These are phyloP conservation scores for Hanseniaspora lachancei DNA, from an alignment of 805 yeast genomes.

Conservation along the genomic window DNA sequence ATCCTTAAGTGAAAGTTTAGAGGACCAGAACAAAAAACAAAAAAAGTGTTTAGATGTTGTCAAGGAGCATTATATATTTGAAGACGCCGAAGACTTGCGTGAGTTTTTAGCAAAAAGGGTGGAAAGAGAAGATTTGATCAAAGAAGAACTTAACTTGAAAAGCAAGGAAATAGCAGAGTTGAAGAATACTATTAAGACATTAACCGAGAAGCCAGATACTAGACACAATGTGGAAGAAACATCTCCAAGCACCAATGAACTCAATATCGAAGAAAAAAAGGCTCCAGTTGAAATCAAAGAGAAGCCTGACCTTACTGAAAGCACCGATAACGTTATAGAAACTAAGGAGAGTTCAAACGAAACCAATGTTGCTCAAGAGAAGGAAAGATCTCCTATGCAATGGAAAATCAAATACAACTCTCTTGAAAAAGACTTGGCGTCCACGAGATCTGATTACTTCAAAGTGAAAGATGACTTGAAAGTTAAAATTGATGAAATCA, in stretches of 20 bases:
- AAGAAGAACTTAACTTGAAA: constrained; percentile 1
- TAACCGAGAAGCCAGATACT: background rate
- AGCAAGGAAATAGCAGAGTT: constrained; percentile 4
- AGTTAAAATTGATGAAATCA: constrained; percentile 48
- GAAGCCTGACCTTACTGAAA: constrained; percentile 12
- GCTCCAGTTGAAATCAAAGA: constrained; percentile 28
- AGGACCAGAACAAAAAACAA: background rate
- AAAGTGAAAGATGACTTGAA: constrained; percentile 25
- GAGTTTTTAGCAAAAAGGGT: constrained; percentile 8
- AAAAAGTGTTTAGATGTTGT: constrained; percentile 3
- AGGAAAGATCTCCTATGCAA: constrained; percentile 13
- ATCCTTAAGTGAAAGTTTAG: background rate
- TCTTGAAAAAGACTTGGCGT: constrained; percentile 10
- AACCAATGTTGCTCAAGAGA: background rate
- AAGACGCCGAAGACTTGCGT: background rate
- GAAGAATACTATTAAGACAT: background rate
- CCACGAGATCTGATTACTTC: constrained; percentile 15
- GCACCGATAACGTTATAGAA: constrained; percentile 18
- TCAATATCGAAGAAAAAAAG: constrained; percentile 28
- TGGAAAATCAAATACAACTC: constrained; percentile 13
- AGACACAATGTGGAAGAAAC: constrained; percentile 16
- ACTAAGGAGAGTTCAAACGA: background rate
- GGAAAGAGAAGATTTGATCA: constrained; percentile 5
- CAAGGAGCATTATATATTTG: constrained; percentile 1
- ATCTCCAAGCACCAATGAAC: background rate